Evolutionary conservation across 23 red algal genomes (phyloP), one percentile per base, ranked within the genome.

Genomic region (Gracilaria gracilis): DNA sequence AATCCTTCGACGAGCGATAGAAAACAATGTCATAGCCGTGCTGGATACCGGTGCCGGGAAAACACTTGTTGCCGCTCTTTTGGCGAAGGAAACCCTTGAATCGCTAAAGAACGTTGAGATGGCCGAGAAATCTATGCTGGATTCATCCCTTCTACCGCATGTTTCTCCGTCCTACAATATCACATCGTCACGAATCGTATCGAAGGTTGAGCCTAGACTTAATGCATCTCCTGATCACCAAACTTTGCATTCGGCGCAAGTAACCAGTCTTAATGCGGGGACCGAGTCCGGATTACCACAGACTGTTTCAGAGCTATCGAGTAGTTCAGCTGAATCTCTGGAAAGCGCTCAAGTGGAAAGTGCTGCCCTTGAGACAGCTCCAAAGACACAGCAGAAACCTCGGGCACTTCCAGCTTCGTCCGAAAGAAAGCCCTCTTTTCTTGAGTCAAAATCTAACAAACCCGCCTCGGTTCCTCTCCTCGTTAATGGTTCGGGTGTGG

Each of bases 31-130:
- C 79, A 84, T 92, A 35, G 80, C 66, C 33, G 67, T 75, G 35
- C 49, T 92, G 59, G 89, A 92, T 11, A 92, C 89, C 11, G 89
- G 89, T 42, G 55, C 89, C 50, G 89, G 89, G 76, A 92, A 92
- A 75, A 92, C 89, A 0, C 89, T 92, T 27, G 67, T 92, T 40
- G 59, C 89, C 20, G 78, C 80, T 36, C 47, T 92, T 24, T 61
- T 92, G 9, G 47, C 77, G 6, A 75, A 59, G 65, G 59, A 92
- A 58, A 61, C 67, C 2, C 38, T 92, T 33, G 23, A 49, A 80
- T 67, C 62, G 33, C 31, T 80, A 16, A 13, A 51, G 28, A 44
- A 74, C 42, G 3, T 64, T 25, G 20, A 53, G 32, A 59, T 34
- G 24, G 27, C 21, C 21, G 69, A 24, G 40, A 74, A 28, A 53